Base-by-base conservation (phyloP, 495 filamentous ascomycete genomes). In the Hyphodiscus hymeniophilus region DNA sequence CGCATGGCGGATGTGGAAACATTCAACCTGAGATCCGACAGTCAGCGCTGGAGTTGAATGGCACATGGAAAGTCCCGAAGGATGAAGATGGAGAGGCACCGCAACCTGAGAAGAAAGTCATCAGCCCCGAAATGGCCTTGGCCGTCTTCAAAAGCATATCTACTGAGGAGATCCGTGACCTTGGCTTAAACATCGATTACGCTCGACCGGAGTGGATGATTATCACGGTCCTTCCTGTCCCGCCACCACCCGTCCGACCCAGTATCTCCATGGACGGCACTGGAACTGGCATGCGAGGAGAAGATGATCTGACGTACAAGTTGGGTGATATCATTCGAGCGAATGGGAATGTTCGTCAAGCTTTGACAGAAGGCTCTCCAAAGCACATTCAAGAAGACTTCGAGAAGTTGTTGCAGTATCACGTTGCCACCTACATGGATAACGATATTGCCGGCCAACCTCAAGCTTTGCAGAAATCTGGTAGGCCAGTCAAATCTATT, bases 271-370 rank as follows among this genome's bases (percentile, higher is more conserved):
- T 94, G 66, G 87, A 96, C 67, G 91, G 91, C 47, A 89, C 86
- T 38, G 83, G 86, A 55, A 71, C 73, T 38, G 92, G 91, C 49
- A 75, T 87, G 66, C 83, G 92, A 38, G 90, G 91, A 60, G 92
- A 99, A 64, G 92, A 99, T 62, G 92, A 99, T 74, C 72, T 99
- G 74, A 99, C 92, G 0, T 97, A 95, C 72, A 99, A 99, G 66
- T 71, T 99, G 38, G 89, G 89, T 53, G 92, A 99, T 67, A 95
- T 99, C 61, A 90, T 99, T 50, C 89, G 92, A 54, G 92, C 94
- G 45, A 99, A 97, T 69, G 82, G 84, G 56, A 96, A 95, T 55
- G 89, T 99, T 24, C 78, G 83, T 33, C 81, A 89, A 45, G 89
- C 89, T 38, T 82, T 92, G 48, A 76, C 82, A 36, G 88, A 95